phyloP scores from a whole-genome alignment of 2,329 filamentous ascomycete genomes.

The Colletotrichum lupini region DNA sequence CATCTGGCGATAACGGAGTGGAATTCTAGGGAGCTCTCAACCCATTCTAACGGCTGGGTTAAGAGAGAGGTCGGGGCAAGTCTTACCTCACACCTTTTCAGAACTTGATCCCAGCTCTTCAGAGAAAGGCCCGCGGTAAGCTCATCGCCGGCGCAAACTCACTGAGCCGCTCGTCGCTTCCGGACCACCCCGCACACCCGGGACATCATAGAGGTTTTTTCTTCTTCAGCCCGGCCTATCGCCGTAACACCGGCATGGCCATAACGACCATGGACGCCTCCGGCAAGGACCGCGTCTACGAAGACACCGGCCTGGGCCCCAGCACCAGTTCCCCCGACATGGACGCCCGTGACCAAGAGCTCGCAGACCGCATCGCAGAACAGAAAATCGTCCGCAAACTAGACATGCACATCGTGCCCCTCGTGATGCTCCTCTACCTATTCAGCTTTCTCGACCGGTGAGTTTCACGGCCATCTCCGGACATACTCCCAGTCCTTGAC shows the following conservation, averaged over 20 bases:
- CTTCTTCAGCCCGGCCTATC: neutral
- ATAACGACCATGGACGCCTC: conserved; percentile 12
- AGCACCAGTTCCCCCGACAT: conserved; percentile 11
- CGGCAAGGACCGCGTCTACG: conserved; percentile 1
- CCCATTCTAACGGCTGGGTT: neutral
- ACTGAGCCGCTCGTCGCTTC: neutral
- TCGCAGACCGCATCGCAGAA: conserved; percentile 48
- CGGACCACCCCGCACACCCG: neutral
- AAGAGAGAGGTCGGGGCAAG: too few relatives aligned
- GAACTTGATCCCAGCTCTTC: neutral
- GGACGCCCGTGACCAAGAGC: neutral
- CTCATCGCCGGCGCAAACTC: neutral
- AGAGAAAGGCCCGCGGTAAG: neutral
- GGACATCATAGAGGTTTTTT: neutral
- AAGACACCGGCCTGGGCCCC: conserved; percentile 1
- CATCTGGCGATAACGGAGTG: neutral
- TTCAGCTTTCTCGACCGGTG: conserved; percentile 80
- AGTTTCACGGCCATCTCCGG: conserved; percentile 41
- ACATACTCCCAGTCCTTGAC: neutral
- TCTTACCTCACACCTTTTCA: too few relatives aligned
- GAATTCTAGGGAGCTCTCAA: neutral
- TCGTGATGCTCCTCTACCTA: conserved; percentile 77
- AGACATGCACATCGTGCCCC: conserved; percentile 71
- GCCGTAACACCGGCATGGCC: neutral
- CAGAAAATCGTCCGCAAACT: conserved; percentile 72